Evolutionary conservation across 805 yeast species (phyloP), one percentile per base, ranked within the genome.

Genomic region (Ogataea minuta): DNA sequence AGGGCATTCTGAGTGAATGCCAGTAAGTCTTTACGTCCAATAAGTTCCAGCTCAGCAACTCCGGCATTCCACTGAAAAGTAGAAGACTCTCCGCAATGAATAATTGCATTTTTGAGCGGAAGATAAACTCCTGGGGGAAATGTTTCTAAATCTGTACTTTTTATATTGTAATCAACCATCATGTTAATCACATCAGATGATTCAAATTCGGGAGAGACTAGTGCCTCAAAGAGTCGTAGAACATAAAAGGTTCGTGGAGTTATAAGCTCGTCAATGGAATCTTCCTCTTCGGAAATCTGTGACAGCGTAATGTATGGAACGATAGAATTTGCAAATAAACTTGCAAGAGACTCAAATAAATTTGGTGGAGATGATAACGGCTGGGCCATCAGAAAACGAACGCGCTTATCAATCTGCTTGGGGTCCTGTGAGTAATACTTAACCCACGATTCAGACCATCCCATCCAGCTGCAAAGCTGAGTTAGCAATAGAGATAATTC

Each of bases 361-460:
- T 77, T 76, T 0, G 89, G 88, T 1, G 89, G 89, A 2, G 64
- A 57, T 4, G 70, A 66, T 4, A 81, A 47, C 49, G 78, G 66
- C 49, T 74, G 72, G 64, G 51, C 44, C 49, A 56, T 57, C 8
- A 72, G 54, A 24, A 78, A 66, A 27, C 66, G 63, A 2, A 68
- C 60, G 1, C 57, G 51, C 12, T 50, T 48, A 46, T 76, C 81
- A 6, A 78, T 50, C 2, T 29, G 23, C 1, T 34, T 37, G 1
- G 34, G 37, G 6, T 67, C 65, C 3, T 62, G 49, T 48, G 60
- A 63, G 55, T 89, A 87, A 49, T 77, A 79, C 1, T 60, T 50
- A 15, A 63, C 56, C 96, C 95, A 85, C 0, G 51, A 42, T 1
- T 69, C 77, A 9, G 81, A 74, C 95, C 95, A 85, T 5, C 84